Base-by-base conservation (phyloP, 441 rosid species). In the Gossypium schwendimanii region DNA sequence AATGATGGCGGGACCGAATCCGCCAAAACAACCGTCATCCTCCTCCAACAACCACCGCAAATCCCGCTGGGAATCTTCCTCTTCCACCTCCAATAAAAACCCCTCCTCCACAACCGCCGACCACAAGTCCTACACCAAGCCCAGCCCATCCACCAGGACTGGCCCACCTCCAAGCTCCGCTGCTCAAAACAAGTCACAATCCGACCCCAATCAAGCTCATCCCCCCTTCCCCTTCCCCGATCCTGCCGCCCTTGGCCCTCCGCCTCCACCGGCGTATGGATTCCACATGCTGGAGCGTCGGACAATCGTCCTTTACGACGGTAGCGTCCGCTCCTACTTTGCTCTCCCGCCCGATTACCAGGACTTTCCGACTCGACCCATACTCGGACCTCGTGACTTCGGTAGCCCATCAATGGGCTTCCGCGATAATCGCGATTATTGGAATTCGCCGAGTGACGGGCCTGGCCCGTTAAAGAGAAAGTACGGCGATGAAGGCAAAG, bases 271-370 rank as follows among this genome's bases (percentile, higher is more conserved):
- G 1, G 75, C 94, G 8, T 96, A 96, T 61, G 99, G 94, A 57
- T 91, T 88, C 70, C 98, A 96, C 77, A 90, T 96, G 98, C 88
- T 96, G 7, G 98, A 96, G 71, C 95, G 99, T 39, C 91, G 97
- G 24, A 74, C 96, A 2, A 89, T 96, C 18, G 77, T 77, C 76
- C 96, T 96, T 17, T 86, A 91, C 26, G 98, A 96, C 70, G 97
- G 99, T 9, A 91, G 90, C 76, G 97, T 89, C 47, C 94, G 98
- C 33, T 87, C 99, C 26, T 96, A 93, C 86, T 89, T 93, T 55
- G 99, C 98, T 10, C 94, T 91, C 50, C 97, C 99, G 10, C 89
- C 90, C 3, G 94, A 93, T 78, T 91, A 91, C 82, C 92, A 83
- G 69, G 93, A 96, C 73, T 84, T 89, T 57, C 90, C 81, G 3